Conservation (phyloP, 805 yeast genomes). For the Saturnispora ahearnii region DNA sequence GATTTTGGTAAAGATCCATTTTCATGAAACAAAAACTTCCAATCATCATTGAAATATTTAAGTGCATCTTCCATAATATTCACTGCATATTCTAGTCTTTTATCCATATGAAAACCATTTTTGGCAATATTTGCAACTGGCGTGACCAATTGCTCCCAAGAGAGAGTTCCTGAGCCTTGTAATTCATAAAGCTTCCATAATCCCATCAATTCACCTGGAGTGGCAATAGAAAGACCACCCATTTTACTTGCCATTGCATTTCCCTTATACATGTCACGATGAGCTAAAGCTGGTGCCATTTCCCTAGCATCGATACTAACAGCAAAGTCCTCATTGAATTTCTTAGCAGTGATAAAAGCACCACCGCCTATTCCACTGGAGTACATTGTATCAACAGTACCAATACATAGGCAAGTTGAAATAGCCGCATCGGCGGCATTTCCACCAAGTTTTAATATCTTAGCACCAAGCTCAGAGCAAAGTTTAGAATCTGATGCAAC, state of each 20-base stretch:
- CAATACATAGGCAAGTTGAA: slow-evolving; percentile 81
- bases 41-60: slow-evolving; percentile 31
- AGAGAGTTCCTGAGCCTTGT: slow-evolving; percentile 63
- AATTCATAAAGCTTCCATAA: slow-evolving; percentile 47
- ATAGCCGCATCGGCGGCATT: slow-evolving; percentile 93
- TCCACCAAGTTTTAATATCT: slow-evolving; percentile 49
- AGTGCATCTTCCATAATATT: slow-evolving; percentile 28
- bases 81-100: slow-evolving; percentile 36
- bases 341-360: slow-evolving; percentile 51
- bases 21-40: slow-evolving; percentile 46
- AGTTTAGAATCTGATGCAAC: slow-evolving; percentile 57
- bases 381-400: slow-evolving; percentile 70
- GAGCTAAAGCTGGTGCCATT: slow-evolving; percentile 62
- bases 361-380: slow-evolving; percentile 98
- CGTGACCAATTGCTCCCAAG: slow-evolving; percentile 63
- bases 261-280: slow-evolving; percentile 52
- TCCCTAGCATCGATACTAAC: slow-evolving; percentile 80
- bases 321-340: slow-evolving; percentile 35
- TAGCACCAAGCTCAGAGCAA: slow-evolving; percentile 56
- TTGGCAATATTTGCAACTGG: slow-evolving; percentile 66
- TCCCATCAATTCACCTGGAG: slow-evolving; percentile 90
- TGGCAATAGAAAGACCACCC: slow-evolving; percentile 84
- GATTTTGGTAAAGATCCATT: slow-evolving; percentile 26
- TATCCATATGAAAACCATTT: slow-evolving; percentile 52
- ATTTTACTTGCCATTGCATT: slow-evolving; percentile 44